Percentiles rank a stretch among this genome's conserved stretches.
Conservation (phyloP, 2,329 filamentous ascomycete genomes). For the Cryphonectria japonica region DNA sequence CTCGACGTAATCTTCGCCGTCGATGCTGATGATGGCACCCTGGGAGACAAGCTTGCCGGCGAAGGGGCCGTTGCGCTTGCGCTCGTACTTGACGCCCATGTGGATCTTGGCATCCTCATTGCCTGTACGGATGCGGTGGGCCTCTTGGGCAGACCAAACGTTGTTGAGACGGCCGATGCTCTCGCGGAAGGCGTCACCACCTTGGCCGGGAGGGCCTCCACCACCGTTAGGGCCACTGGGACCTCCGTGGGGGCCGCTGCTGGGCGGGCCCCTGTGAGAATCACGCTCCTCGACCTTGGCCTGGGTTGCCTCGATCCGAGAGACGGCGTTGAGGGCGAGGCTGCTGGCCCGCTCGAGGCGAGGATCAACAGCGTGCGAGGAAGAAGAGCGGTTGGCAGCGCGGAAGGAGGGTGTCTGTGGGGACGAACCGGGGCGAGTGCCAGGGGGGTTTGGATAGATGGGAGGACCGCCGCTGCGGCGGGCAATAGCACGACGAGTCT, state of each 20-base stretch:
- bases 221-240: not conserved
- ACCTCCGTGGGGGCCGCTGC: not conserved
- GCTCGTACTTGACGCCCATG: slow-evolving; percentile 64
- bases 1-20: slow-evolving; percentile 70
- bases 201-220: not conserved
- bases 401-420: slow-evolving; percentile 41
- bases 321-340: slow-evolving; percentile 56
- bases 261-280: slow-evolving; percentile 35
- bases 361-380: slow-evolving; percentile 36
- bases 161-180: slow-evolving; percentile 58
- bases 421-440: slow-evolving; percentile 39
- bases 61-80: slow-evolving; percentile 63
- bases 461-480: slow-evolving; percentile 38
- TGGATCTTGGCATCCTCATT: slow-evolving; percentile 61
- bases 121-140: slow-evolving; percentile 46
- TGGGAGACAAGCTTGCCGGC: slow-evolving; percentile 66
- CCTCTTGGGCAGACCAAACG: slow-evolving; percentile 60
- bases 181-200: slow-evolving; percentile 45
- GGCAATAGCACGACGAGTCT: slow-evolving; percentile 51
- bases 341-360: slow-evolving; percentile 51
- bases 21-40: slow-evolving; percentile 65
- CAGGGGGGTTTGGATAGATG: slow-evolving; percentile 36
- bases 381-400: slow-evolving; percentile 39
- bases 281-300: slow-evolving; percentile 54
- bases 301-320: slow-evolving; percentile 55